Evolutionary conservation across 768 basidiomycete genomes (phyloP), one percentile per base, ranked within the genome.

Genomic region (Phylloporus sp.): DNA sequence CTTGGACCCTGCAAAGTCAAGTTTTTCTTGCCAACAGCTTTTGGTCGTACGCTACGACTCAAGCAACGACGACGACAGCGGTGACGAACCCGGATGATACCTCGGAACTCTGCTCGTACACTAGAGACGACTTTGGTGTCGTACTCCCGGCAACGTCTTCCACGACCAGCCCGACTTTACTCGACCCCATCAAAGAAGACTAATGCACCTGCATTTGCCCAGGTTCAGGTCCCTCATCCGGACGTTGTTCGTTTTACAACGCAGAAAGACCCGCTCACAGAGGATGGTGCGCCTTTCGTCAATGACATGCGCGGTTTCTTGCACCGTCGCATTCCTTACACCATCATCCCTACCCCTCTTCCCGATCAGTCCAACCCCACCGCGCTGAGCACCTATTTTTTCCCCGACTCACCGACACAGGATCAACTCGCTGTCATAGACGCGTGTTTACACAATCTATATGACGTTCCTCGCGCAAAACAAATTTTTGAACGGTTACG

Each of bases 381-480:
- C 4, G 49, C 62, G 1, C 51, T 68, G 12, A 73, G 79, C 56
- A 77, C 78, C 55, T 56, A 76, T 45, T 81, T 80, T 70, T 90
- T 82, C 67, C 75, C 79, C 5, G 80, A 88, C 64, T 80, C 88
- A 0, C 66, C 71, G 0, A 81, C 85, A 0, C 80, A 84, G 40
- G 88, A 92, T 65, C 74, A 80, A 49, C 65, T 90, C 11, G 82
- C 88, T 0, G 79, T 95, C 56, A 88, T 95, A 70, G 84, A 88
- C 59, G 89, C 91, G 5, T 95, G 93, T 64, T 70, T 95, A 12
- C 78, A 86, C 65, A 80, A 86, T 55, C 62, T 81, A 3, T 82
- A 86, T 65, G 89, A 93, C 64, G 82, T 93, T 0, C 74, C 78
- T 0, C 86, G 93, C 6, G 92, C 92, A 7, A 81, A 81, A 56